Evolutionary conservation across 805 yeast species (phyloP), one percentile per base, ranked within the genome.

Genomic region (Zygosaccharomyces rouxii): DNA sequence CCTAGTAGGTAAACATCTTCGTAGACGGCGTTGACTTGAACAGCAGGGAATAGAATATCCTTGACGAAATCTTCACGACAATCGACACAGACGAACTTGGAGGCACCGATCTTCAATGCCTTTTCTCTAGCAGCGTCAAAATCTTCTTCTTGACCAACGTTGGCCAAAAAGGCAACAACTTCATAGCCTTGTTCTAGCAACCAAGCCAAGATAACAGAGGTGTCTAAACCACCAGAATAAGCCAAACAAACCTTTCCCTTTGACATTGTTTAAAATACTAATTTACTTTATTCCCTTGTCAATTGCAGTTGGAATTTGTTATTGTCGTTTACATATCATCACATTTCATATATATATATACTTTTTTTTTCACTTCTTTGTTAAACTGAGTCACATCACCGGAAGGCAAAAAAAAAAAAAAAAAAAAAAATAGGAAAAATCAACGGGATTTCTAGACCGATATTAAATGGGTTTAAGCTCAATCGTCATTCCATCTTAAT

Each of bases 241-340:
- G 99, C 99, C 70, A 94, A 81, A 80, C 99, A 94, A 71, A 94
- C 99, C 76, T 92, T 92, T 68, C 99, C 99, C 73, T 94, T 92
- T 44, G 96, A 84, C 97, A 90, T 90, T 63, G 25, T 53, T 16
- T 3, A 23, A 21, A 19, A 25, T 11, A 25, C 28, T 25, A 25
- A 11, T 4, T 25, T 9, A 16, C 11, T 28, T 47, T 38, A 23
- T 38, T 3, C 23, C 7, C n/a, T 26, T 13, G 16, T 25, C 29
- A n/a, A 23, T 22, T 13, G 5, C 22, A 11, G 21, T 3, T 29
- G 3, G 35, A 19, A n/a, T 1, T 25, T 16, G 13, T 10, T 19
- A 3, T 14, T 10, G 9, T 16, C 22, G 16, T 10, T 13, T 16
- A 11, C 37, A 29, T 29, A n/a, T 13, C 22, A 28, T 41, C 11